phyloP scores from a whole-genome alignment of 164 flowering plant genomes.

The Buxus sempervirens region DNA sequence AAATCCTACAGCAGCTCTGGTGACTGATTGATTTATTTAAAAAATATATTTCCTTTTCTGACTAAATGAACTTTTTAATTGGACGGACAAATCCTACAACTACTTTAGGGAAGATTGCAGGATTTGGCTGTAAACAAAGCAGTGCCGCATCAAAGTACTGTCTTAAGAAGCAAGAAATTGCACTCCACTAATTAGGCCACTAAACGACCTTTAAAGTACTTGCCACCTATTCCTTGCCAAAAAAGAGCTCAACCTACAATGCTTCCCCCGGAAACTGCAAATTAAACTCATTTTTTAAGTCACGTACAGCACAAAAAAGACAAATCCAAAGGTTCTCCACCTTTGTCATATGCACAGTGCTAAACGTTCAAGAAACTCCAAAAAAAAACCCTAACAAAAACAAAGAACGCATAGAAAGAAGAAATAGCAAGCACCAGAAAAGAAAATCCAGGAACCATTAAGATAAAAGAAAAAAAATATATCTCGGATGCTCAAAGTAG shows the following conservation, averaged over 20 bases:
- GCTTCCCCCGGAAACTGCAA: not conserved
- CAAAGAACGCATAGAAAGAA: not conserved
- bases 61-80: too few relatives aligned
- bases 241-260: not conserved
- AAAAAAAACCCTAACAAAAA: constrained; percentile 4
- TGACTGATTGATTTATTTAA: too few relatives aligned
- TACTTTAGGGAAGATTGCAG: too few relatives aligned
- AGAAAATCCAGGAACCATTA: not conserved
- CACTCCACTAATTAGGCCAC: not conserved
- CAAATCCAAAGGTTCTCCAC: not conserved
- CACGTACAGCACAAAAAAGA: not conserved
- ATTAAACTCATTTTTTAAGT: not conserved
- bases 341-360: not conserved
- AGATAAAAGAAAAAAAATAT: too few relatives aligned
- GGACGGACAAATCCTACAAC: too few relatives aligned
- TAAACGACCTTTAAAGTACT: not conserved
- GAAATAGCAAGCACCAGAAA: not conserved
- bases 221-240: not conserved
- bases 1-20: too few relatives aligned
- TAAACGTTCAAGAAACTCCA: not conserved
- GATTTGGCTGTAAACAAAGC: too few relatives aligned
- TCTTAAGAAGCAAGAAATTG: too few relatives aligned
- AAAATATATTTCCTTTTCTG: too few relatives aligned
- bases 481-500: not conserved
- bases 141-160: not conserved